phyloP scores from a whole-genome alignment of 169 alveolate species.

The Plasmodium fragile region DNA sequence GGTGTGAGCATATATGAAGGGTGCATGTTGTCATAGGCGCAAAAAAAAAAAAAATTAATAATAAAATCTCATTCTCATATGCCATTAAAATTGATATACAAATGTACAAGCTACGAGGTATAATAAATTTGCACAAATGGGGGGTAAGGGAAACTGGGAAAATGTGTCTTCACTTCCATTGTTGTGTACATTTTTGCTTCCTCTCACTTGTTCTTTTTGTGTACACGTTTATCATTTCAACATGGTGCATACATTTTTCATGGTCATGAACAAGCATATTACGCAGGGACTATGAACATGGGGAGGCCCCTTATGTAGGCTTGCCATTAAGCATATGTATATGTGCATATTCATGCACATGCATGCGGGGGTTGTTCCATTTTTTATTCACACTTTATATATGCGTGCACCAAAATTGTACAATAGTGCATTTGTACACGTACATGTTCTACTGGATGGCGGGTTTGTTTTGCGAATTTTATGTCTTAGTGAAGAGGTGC shows the following conservation, averaged over 20 bases:
- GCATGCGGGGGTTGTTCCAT: not conserved
- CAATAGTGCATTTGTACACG: not conserved
- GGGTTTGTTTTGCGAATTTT: conserved; percentile 26
- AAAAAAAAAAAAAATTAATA: not conserved
- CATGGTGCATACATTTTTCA: not conserved
- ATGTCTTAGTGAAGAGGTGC: conserved; percentile 55
- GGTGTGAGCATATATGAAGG: not conserved
- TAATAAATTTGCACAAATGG: not conserved
- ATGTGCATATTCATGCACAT: not conserved
- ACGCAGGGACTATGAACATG: not conserved
- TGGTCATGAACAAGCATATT: not conserved
- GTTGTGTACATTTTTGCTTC: not conserved
- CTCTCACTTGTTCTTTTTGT: not conserved
- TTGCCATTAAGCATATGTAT: not conserved
- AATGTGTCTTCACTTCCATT: not conserved
- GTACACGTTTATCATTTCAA: not conserved
- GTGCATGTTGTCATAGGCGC: not conserved
- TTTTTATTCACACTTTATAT: not conserved
- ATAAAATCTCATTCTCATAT: not conserved
- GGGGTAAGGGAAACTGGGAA: not conserved
- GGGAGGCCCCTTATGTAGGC: not conserved
- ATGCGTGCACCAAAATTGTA: not conserved
- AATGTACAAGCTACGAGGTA: not conserved
- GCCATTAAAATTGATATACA: not conserved
- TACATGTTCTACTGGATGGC: conserved; percentile 5